Percentiles rank a stretch among this genome's conserved stretches.
Evolutionary conservation across 176 grass and related monocot species (phyloP).

Genomic region (Chloris gayana): DNA sequence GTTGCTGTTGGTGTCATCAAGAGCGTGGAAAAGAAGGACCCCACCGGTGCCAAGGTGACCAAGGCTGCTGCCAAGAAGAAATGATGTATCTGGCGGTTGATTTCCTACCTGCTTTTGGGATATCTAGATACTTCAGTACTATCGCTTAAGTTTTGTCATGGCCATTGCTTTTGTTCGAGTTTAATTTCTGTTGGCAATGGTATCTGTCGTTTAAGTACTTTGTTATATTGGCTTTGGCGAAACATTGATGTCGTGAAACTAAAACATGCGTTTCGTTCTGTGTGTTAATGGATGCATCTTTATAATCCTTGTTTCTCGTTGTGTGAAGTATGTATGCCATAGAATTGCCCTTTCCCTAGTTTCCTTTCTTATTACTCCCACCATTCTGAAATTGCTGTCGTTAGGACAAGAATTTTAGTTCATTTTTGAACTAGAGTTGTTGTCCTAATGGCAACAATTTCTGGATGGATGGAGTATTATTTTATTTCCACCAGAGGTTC

Average conservation of each 20-base stretch:
- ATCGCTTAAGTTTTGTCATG: neutral
- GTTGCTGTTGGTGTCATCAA: constrained; percentile 92
- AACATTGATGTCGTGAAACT: neutral
- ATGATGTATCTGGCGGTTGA: constrained; percentile 34
- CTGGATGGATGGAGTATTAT: too few relatives aligned
- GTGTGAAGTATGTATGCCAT: too few relatives aligned
- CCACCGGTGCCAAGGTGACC: constrained; percentile 77
- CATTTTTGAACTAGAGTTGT: too few relatives aligned
- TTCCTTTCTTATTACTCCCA: too few relatives aligned
- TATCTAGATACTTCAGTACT: neutral
- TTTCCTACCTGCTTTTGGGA: neutral
- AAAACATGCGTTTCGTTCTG: too few relatives aligned
- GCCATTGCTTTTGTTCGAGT: neutral
- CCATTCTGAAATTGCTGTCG: too few relatives aligned
- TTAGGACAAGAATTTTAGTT: too few relatives aligned
- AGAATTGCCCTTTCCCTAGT: too few relatives aligned
- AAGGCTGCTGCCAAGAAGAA: constrained; percentile 95
- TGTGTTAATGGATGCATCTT: too few relatives aligned
- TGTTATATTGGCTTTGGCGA: neutral
- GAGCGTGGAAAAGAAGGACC: constrained; percentile 81
- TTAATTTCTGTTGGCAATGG: neutral
- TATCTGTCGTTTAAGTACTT: neutral
- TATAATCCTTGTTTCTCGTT: neutral
- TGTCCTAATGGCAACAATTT: too few relatives aligned
- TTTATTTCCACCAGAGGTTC: too few relatives aligned